Percentiles rank a stretch among this genome's conserved stretches.
phyloP scores from a whole-genome alignment of 2,329 filamentous ascomycete species.

The Chaetomiaceae sp. region DNA sequence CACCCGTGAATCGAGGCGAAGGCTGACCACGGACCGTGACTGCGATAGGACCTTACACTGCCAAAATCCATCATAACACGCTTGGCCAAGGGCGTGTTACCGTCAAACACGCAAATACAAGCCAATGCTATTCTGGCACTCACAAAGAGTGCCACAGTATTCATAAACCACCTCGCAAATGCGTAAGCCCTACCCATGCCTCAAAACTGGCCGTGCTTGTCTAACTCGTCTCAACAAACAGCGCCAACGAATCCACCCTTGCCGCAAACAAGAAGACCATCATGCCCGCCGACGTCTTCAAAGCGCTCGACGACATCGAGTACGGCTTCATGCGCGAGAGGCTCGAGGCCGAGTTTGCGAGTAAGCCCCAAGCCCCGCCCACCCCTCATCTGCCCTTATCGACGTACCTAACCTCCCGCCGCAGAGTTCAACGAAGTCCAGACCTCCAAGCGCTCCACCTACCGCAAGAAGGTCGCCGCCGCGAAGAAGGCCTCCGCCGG shows the following conservation, averaged over 20 bases:
- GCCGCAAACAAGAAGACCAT: slow-evolving; percentile 71
- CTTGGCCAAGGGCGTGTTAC: slow-evolving; percentile 72
- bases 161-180: slow-evolving; percentile 72
- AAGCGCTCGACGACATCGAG: slow-evolving; percentile 70
- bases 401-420: neutral
- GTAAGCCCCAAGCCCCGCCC: slow-evolving; percentile 40
- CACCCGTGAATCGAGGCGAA: neutral
- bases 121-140: slow-evolving; percentile 74
- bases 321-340: slow-evolving; percentile 63
- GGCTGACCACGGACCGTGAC: slow-evolving; percentile 11
- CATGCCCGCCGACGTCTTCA: slow-evolving; percentile 67
- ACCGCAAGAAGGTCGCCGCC: slow-evolving; percentile 63
- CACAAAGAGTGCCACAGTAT: slow-evolving; percentile 76
- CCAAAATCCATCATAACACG: slow-evolving; percentile 77
- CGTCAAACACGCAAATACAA: slow-evolving; percentile 76
- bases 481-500: slow-evolving; percentile 44
- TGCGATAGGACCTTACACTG: slow-evolving; percentile 57
- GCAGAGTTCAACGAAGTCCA: slow-evolving; percentile 67
- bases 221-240: slow-evolving; percentile 30
- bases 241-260: slow-evolving; percentile 66
- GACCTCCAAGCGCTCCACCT: slow-evolving; percentile 66
- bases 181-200: slow-evolving; percentile 64
- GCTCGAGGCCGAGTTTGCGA: slow-evolving; percentile 69
- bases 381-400: neutral
- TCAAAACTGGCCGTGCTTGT: too few relatives aligned